phyloP scores from a whole-genome alignment of 306 rosid genomes.

The Quillaja saponaria region DNA sequence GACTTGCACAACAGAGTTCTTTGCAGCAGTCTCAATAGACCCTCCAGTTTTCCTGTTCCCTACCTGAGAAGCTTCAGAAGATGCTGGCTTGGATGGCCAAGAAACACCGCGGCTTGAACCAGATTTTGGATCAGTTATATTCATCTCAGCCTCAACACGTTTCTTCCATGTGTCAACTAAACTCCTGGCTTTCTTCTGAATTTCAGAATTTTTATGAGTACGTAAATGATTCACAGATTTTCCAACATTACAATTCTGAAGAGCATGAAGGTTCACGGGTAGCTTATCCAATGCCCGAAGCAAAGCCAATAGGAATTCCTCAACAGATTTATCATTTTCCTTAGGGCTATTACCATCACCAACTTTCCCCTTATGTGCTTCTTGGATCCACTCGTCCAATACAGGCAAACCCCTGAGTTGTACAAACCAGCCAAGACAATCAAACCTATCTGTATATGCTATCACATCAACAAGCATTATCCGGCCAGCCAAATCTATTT shows the following conservation, averaged over 20 bases:
- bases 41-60: constrained; percentile 59
- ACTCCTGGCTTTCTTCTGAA: constrained; percentile 83
- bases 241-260: constrained; percentile 82
- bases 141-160: constrained; percentile 92
- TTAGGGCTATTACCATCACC: constrained; percentile 57
- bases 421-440: constrained; percentile 74
- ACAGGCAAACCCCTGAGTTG: constrained; percentile 73
- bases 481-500: constrained; percentile 74
- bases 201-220: constrained; percentile 71
- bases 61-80: constrained; percentile 59
- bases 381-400: constrained; percentile 91
- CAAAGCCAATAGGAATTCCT: constrained; percentile 77
- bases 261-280: constrained; percentile 80
- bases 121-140: constrained; percentile 62
- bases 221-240: constrained; percentile 89
- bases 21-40: constrained; percentile 56
- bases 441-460: constrained; percentile 69
- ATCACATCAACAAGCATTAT: constrained; percentile 72
- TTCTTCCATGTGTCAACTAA: constrained; percentile 92
- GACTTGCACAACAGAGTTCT: constrained; percentile 51
- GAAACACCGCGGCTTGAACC: constrained; percentile 57
- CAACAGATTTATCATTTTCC: constrained; percentile 71
- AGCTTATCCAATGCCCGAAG: constrained; percentile 92
- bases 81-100: constrained; percentile 57
- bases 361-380: constrained; percentile 76